Conservation (phyloP, 2,329 filamentous ascomycete genomes). For the Diaporthe capsici region DNA sequence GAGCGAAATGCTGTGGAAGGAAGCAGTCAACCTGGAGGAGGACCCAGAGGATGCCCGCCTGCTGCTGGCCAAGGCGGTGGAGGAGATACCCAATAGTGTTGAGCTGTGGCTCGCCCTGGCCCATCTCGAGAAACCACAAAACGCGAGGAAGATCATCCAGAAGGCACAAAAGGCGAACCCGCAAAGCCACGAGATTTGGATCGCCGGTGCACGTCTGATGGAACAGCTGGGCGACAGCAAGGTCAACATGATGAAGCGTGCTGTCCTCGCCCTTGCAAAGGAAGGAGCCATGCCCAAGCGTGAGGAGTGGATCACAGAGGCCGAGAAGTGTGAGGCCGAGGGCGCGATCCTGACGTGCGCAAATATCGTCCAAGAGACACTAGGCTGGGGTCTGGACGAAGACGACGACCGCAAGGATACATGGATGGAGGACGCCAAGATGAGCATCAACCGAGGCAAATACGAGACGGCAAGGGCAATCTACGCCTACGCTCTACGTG, state of each 20-base stretch:
- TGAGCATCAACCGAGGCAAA: constrained; percentile 82
- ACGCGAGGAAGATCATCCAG: constrained; percentile 95
- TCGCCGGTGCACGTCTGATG: constrained; percentile 91
- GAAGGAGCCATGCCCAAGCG: constrained; percentile 97
- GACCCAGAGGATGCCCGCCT: constrained; percentile 89
- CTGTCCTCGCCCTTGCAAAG: constrained; percentile 87
- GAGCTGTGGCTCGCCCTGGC: constrained; percentile 97
- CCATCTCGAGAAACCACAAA: constrained; percentile 88
- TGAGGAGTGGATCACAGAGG: constrained; percentile 96
- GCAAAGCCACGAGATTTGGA: constrained; percentile 96
- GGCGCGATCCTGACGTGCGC: constrained; percentile 88
- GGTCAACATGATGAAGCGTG: constrained; percentile 95
- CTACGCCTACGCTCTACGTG: constrained; percentile 88
- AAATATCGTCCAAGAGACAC: constrained; percentile 90
- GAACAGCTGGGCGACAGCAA: constrained; percentile 87
- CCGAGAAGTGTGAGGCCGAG: constrained; percentile 94
- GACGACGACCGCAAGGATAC: constrained; percentile 96
- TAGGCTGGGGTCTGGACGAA: constrained; percentile 94
- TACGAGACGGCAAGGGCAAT: constrained; percentile 95
- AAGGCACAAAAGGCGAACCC: constrained; percentile 94
- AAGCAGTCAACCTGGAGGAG: constrained; percentile 95
- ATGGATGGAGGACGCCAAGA: constrained; percentile 94
- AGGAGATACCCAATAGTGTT: constrained; percentile 93
- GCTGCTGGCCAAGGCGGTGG: constrained; percentile 92
- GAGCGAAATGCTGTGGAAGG: constrained; percentile 98